These are phyloP conservation scores for Falciphora oryzae DNA, from an alignment of 2,329 filamentous ascomycete species.

Conservation along the genomic window DNA sequence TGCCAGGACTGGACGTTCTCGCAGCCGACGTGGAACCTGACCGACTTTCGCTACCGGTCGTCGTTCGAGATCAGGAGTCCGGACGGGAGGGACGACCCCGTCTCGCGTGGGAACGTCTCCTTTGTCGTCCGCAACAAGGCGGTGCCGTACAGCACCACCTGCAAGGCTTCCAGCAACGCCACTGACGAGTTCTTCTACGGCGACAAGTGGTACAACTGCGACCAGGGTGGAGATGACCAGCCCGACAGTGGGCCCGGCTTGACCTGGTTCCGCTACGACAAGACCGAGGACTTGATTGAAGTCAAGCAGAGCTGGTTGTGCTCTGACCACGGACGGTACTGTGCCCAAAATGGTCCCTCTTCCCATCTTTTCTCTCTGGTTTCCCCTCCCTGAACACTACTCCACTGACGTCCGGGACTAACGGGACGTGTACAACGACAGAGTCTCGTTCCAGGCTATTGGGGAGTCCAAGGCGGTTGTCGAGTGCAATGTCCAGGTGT, in stretches of 20 bases:
- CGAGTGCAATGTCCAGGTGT: not conserved
- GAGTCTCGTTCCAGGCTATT: not conserved
- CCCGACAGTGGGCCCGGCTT: not conserved
- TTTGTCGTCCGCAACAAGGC: conserved; percentile 7
- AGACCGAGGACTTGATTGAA: not conserved
- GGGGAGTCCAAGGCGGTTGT: not conserved
- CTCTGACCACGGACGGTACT: conserved; percentile 1
- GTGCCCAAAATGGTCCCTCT: too few relatives aligned
- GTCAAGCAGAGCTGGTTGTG: conserved; percentile 10
- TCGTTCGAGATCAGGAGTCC: not conserved
- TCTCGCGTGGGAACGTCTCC: not conserved
- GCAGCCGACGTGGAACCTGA: not conserved
- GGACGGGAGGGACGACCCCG: not conserved
- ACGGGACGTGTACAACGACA: not conserved
- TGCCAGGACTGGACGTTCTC: conserved; percentile 7
- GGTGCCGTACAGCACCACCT: conserved; percentile 6
- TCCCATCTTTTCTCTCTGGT: not conserved
- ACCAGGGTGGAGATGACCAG: conserved; percentile 3
- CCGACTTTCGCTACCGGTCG: conserved; percentile 5
- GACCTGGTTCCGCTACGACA: conserved; percentile 8
- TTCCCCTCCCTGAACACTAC: not conserved
- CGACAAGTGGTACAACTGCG: conserved; percentile 9
- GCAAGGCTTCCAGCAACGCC: conserved; percentile 5
- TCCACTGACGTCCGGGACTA: not conserved
- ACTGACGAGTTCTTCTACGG: conserved; percentile 6